Base-by-base conservation (phyloP, 2,329 filamentous ascomycete species). In the Fusarium sp. region DNA sequence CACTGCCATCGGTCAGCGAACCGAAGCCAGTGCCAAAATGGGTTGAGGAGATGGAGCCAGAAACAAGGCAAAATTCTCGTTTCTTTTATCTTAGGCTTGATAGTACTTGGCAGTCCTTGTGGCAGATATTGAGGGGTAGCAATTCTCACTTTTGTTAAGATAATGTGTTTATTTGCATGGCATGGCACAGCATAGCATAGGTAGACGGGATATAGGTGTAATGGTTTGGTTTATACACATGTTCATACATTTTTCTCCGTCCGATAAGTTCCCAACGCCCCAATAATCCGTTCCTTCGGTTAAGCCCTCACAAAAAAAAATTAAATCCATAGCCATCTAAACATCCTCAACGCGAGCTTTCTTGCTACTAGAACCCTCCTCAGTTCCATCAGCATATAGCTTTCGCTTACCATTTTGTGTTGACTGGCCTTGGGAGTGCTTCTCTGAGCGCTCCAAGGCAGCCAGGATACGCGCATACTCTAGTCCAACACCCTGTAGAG, bases 391-490 rank as follows among this genome's bases (percentile, higher is more conserved):
- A 4, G 77, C 15, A 27, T 44, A 77, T 26, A 82, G 66, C 76
- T 86, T 88, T 49, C 87, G 81, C 81, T 89, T 89, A 8, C 81
- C 80, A 37, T 80, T 83, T 23, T 23, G 23, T 8, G 75, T 42
- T 41, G 44, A 52, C 45, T 61, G 67, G 20, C 42, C 59, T 50
- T 60, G 60, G 30, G 65, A 73, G 55, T 82, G 75, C 55, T 79
- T 76, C 27, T 76, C 61, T 37, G 76, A 78, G n/a, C 81, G 80
- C 56, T 88, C 85, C 40, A 80, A 79, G 53, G 82, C 81, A 18
- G 81, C 80, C 40, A 95, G 80, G 42, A 94, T 82, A 57, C 89
- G 85, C n/a, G 88, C 87, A 79, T 94, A 95, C 73, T 94, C 92
- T 54, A 90, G 86, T 75, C 92, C 88, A 18, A 95, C 91, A 50